Percentiles rank a stretch among this genome's conserved stretches.
Conservation (phyloP, 2,329 filamentous ascomycete species). For the Aspergillus proliferans region DNA sequence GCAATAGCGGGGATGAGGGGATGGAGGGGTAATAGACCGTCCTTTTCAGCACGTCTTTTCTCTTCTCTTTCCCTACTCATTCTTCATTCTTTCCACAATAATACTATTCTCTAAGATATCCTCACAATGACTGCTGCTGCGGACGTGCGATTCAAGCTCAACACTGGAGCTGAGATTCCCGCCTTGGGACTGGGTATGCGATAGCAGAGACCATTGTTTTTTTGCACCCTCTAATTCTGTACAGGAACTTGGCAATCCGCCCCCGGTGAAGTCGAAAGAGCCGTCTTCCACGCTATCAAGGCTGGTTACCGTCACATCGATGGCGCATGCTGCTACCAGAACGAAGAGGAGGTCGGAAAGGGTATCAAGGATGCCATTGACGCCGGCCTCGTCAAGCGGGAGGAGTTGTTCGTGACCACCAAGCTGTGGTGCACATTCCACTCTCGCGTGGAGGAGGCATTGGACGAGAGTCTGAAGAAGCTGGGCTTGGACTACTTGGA, state of each 20-base stretch:
- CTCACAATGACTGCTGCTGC: slow-evolving; percentile 44
- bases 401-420: slow-evolving; percentile 76
- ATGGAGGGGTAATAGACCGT: neutral
- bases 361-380: slow-evolving; percentile 56
- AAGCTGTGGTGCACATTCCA: slow-evolving; percentile 83
- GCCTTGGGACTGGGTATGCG: slow-evolving; percentile 56
- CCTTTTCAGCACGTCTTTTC: neutral
- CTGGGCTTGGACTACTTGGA: slow-evolving; percentile 77
- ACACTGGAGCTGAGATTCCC: slow-evolving; percentile 58
- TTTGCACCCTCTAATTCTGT: slow-evolving; percentile 3
- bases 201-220: neutral
- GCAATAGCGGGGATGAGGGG: neutral
- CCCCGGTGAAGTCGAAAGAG: slow-evolving; percentile 52
- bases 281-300: slow-evolving; percentile 53
- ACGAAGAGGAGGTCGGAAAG: slow-evolving; percentile 76
- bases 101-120: neutral
- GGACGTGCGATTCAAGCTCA: slow-evolving; percentile 54
- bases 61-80: slow-evolving; percentile 1
- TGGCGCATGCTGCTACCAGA: slow-evolving; percentile 32
- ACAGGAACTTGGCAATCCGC: slow-evolving; percentile 60
- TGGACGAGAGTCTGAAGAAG: slow-evolving; percentile 66
- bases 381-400: slow-evolving; percentile 60
- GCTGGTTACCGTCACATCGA: slow-evolving; percentile 39
- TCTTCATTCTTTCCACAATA: neutral
- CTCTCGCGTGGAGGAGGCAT: slow-evolving; percentile 59